Evolutionary conservation across 805 yeast genomes (phyloP), one percentile per base, ranked within the genome.

Genomic region (Candida ulmi): DNA sequence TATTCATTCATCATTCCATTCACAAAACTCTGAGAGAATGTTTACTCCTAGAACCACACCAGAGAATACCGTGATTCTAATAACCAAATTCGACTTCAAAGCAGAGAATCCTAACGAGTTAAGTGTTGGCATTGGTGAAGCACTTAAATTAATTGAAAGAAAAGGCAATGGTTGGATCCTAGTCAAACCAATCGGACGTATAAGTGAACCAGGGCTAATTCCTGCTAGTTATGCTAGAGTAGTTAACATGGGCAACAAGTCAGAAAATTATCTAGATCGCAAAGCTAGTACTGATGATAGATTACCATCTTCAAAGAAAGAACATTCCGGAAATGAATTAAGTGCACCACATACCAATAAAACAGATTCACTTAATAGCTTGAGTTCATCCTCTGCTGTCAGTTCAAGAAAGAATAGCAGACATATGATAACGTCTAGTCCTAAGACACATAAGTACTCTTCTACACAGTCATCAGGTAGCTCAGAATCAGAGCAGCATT

Each of bases 131-230:
- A 68, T 67, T 30, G 81, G 81, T 11, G 82, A 75, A 43, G 68
- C 74, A 15, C 56, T 78, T 21, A 76, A 73, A 49, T 54, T 78
- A 17, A 44, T 76, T 5, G 71, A 71, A 37, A 56, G 71, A 30
- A 65, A 62, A 31, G 71, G 71, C 1, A 68, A 71, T 47, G 83
- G 80, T 2, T 75, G 80, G 79, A 54, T 76, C 2, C 53, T 74
- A 32, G 83, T 74, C 8, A 75, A 76, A 52, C 70, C 74, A n/a
- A 66, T 77, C 26, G 74, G 72, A 31, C 62, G 68, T 42, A 41
- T 73, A 24, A 55, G 62, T 5, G 55, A 52, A 4, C 69, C 74
- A 1, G 82, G 82, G 1, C 57, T 76, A 40, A 66, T 77, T 2
- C 82, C 82, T 1, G 70, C 75, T 2, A 60, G 66, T 27, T 71